Base-by-base conservation (phyloP, 2,329 filamentous ascomycete genomes). In the Talaromyces sp. region DNA sequence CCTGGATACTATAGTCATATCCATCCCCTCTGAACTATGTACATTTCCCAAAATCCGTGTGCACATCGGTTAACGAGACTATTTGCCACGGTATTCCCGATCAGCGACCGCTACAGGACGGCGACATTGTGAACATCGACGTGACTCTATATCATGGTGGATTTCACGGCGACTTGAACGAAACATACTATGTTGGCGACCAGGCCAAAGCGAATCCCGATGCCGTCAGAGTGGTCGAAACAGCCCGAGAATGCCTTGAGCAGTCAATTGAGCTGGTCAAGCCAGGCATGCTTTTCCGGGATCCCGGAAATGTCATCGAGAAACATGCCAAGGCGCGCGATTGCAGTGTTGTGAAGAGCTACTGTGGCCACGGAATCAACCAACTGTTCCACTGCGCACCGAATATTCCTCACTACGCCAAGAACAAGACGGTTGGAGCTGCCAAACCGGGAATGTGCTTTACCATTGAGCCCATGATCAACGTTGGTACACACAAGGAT, bases 41-140 rank as follows among this genome's bases (percentile, higher is more conserved):
- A 81, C 83, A 93, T 77, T 99, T 98, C 79, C 95, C 95, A 67
- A 99, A 99, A 80, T 99, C 95, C 0, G 91, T 97, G 66, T 99
- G 95, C 79, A 98, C 93, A 2, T 98, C 93, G 2, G 80, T 91
- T 57, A 99, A 99, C 81, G 95, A 99, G 79, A 90, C 96, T 67
- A 98, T 99, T 76, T 99, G 95, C 81, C 95, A 99, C 82, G 95
- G 95, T 60, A 99, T 99, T 67, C 95, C 95, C 16, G 95, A 99
- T 72, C 87, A 96, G 75, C 87, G 95, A 61, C 83, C 90, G 7
- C 83, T 99, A 1, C 79, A 92, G 66, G 93, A 99, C 69, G 95
- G 95, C 66, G 95, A 99, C 72, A 98, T 99, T 67, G 81, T 99
- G 72, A 99, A 99, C 80, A 92, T 99, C 68, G 95, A 99, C 70